phyloP scores from a whole-genome alignment of 1,139 yeast genomes.

The Barnettozyma hawaiiensis region DNA sequence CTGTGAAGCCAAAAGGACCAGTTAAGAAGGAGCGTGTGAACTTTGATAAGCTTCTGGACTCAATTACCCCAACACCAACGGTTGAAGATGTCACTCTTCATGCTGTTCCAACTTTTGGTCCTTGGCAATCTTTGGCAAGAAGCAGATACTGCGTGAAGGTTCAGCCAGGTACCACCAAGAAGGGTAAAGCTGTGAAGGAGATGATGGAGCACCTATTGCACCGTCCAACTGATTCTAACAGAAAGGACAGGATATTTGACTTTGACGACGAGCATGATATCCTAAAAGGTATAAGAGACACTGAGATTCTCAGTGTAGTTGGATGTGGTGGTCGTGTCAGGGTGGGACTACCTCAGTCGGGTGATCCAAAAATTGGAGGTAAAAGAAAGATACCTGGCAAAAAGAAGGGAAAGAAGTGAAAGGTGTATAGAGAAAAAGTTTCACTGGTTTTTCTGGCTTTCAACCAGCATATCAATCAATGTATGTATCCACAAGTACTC shows the following conservation, averaged over 20 bases:
- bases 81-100: slow-evolving; percentile 41
- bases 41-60: slow-evolving; percentile 31
- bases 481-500: too few species aligned
- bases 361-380: not conserved
- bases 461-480: too few species aligned
- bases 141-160: slow-evolving; percentile 79
- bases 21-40: slow-evolving; percentile 27
- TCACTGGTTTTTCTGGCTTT: too few species aligned
- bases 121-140: slow-evolving; percentile 76
- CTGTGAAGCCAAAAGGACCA: not conserved
- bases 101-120: slow-evolving; percentile 85
- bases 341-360: not conserved
- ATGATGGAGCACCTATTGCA: slow-evolving; percentile 52
- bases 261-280: slow-evolving; percentile 69
- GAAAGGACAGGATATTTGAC: slow-evolving; percentile 49
- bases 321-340: slow-evolving; percentile 4
- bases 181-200: slow-evolving; percentile 80
- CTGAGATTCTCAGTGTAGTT: slow-evolving; percentile 30
- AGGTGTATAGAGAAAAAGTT: not conserved
- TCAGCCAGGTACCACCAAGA: slow-evolving; percentile 82
- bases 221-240: slow-evolving; percentile 48
- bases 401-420: slow-evolving; percentile 1
- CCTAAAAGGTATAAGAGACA: slow-evolving; percentile 51
- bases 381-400: slow-evolving; percentile 1
- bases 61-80: slow-evolving; percentile 33